These are phyloP conservation scores for Solanum raphanifolium DNA, from an alignment of 257 asterid species.

Conservation along the genomic window DNA sequence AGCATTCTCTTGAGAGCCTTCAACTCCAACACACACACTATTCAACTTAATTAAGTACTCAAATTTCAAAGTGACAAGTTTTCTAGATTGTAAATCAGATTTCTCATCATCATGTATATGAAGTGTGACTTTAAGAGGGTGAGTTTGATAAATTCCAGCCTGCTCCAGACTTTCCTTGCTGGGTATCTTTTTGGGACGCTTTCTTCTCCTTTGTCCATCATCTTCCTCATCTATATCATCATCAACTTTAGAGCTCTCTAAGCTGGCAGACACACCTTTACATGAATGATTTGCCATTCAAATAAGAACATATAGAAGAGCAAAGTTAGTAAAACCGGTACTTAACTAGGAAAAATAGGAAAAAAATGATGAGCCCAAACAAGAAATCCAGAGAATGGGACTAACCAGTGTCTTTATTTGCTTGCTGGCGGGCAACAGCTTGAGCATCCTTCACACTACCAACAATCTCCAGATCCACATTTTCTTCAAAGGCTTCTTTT, in stretches of 20 bases:
- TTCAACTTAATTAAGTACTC: conserved; percentile 72
- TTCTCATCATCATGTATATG: conserved; percentile 59
- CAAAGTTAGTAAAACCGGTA: not conserved
- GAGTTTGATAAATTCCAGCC: conserved; percentile 74
- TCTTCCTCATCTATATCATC: conserved; percentile 85
- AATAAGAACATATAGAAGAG: not conserved
- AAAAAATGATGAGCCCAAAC: not conserved
- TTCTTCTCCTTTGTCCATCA: conserved; percentile 91
- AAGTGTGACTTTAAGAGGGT: conserved; percentile 80
- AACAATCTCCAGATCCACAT: conserved; percentile 69
- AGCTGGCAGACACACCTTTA: conserved; percentile 24
- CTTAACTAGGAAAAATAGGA: not conserved
- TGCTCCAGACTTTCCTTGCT: conserved; percentile 80
- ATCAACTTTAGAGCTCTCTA: conserved; percentile 67
- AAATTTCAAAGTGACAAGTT: conserved; percentile 68
- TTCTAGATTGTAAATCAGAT: conserved; percentile 32
- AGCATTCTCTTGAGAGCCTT: conserved; percentile 60
- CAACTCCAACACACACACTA: conserved; percentile 76
- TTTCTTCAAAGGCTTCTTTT: conserved; percentile 91
- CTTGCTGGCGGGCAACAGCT: conserved; percentile 73
- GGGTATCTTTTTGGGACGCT: conserved; percentile 79
- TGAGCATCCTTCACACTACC: conserved; percentile 96
- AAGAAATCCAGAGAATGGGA: not conserved
- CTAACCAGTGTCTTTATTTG: conserved; percentile 68
- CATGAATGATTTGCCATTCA: not conserved